Evolutionary conservation across 1,139 yeast genomes (phyloP).

Genomic region (Candida mesenterica): DNA sequence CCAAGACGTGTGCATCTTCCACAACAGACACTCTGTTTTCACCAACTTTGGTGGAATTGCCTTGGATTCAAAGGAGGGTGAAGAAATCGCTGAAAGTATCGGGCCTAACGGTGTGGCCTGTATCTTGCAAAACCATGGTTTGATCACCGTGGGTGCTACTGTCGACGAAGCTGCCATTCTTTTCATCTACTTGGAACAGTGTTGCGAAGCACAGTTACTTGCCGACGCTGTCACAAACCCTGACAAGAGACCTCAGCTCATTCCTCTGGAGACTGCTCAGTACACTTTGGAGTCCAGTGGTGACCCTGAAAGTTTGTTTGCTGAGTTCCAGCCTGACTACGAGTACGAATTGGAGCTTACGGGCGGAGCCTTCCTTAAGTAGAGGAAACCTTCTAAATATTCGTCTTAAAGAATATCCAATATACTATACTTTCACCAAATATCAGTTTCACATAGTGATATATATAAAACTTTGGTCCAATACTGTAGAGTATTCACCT

Average conservation of each 20-base stretch:
- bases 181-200: constrained; percentile 59
- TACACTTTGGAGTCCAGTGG: constrained; percentile 61
- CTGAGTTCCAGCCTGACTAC: constrained; percentile 71
- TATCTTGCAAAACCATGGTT: constrained; percentile 76
- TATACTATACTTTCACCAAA: no score
- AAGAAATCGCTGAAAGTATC: constrained; percentile 61
- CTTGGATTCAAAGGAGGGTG: constrained; percentile 69
- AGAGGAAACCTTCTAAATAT: no score
- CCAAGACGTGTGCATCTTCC: constrained; percentile 72
- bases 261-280: constrained; percentile 68
- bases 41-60: constrained; percentile 79
- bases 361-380: constrained; percentile 18
- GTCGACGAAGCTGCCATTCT: constrained; percentile 83
- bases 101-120: constrained; percentile 61
- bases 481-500: no score
- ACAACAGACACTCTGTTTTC: constrained; percentile 66
- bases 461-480: no score
- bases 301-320: constrained; percentile 67
- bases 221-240: constrained; percentile 53
- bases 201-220: constrained; percentile 69
- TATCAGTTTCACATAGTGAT: no score
- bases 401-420: no score
- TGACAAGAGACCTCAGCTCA: constrained; percentile 19
- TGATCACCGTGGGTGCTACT: constrained; percentile 71
- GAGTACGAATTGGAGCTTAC: constrained; percentile 34